Evolutionary conservation across 768 basidiomycete genomes (phyloP), one percentile per base, ranked within the genome.

Genomic region (Boletus vermiculosoides): DNA sequence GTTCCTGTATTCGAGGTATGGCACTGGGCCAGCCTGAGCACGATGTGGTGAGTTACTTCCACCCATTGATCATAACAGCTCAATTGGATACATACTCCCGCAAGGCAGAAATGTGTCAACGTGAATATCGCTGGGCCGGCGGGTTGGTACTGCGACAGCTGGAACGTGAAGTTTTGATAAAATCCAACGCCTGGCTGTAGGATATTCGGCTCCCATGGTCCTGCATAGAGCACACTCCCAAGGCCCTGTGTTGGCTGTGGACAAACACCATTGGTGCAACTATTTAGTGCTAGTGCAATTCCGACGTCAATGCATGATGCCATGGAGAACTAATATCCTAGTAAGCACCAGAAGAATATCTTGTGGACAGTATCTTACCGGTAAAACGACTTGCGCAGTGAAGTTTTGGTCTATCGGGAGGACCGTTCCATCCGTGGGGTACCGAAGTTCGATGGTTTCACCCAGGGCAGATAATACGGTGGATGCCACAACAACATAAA

Each of bases 101-200:
- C 45, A 9, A 68, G 50, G 45, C 52, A 63, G 20, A 68, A 52
- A 41, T 64, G 61, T 6, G 58, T 58, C 58, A 58, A 54, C 18
- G 53, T 58, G 37, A 65, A 67, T 30, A 63, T 63, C 0, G 52
- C 66, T 42, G 12, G 22, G 9, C 60, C 62, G 18, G 55, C 45
- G 4, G 53, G 54, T 42, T 58, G 33, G 36, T 68, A 58, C 31
- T 59, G 54, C 15, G 45, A 46, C 33, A 58, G 41, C 36, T 51
- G 41, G 34, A 63, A 51, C 9, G 60, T 60, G 20, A 69, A 62
- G 53, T 61, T 68, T 37, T 62, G 62, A 46, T 70, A 68, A 53
- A 42, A 55, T 33, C 59, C 64, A 5, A 55, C 25, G 7, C 40
- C 49, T 25, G 53, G 50, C 4, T 28, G 30, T 12, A 48, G 25